A percentile compares a stretch with the other conserved stretches of the same genome.
Evolutionary conservation across 108 stramenopile genomes (phyloP).

Genomic region (Aurantiochytrium sp.): DNA sequence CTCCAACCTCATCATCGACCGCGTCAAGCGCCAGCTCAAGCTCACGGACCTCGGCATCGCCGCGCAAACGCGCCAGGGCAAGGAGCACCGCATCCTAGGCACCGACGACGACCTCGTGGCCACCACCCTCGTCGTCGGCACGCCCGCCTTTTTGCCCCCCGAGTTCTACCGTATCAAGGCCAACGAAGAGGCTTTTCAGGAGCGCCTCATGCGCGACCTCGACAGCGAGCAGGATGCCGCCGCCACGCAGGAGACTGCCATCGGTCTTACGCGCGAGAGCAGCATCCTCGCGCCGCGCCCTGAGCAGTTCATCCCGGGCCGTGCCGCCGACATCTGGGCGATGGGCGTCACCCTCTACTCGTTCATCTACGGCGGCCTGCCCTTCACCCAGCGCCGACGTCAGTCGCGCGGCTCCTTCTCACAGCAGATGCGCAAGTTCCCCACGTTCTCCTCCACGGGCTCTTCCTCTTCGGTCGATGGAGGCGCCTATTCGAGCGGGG

Average conservation of each 20-base stretch:
- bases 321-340: conserved; percentile 19
- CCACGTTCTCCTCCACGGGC: neutral
- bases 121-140: neutral
- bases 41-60: conserved; percentile 99
- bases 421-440: neutral
- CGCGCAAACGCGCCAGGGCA: conserved; percentile 35
- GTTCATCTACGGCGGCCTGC: neutral
- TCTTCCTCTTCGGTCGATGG: neutral
- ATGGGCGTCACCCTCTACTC: conserved; percentile 5
- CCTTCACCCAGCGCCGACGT: neutral
- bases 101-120: conserved; percentile 17
- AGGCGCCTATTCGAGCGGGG: neutral
- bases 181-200: neutral
- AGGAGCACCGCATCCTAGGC: neutral
- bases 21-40: conserved; percentile 89
- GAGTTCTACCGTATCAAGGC: neutral
- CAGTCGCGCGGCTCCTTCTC: neutral
- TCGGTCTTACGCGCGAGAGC: neutral
- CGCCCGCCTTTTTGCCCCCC: neutral
- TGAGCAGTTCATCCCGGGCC: neutral
- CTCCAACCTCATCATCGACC: conserved; percentile 99
- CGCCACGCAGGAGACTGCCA: conserved; percentile 3
- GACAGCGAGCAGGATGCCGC: neutral
- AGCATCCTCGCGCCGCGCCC: neutral
- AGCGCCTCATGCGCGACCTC: neutral